Percentiles rank a stretch among this genome's conserved stretches.
These are phyloP conservation scores for Paramyrothecium sp. DNA, from an alignment of 2,329 filamentous ascomycete species.

Conservation along the genomic window DNA sequence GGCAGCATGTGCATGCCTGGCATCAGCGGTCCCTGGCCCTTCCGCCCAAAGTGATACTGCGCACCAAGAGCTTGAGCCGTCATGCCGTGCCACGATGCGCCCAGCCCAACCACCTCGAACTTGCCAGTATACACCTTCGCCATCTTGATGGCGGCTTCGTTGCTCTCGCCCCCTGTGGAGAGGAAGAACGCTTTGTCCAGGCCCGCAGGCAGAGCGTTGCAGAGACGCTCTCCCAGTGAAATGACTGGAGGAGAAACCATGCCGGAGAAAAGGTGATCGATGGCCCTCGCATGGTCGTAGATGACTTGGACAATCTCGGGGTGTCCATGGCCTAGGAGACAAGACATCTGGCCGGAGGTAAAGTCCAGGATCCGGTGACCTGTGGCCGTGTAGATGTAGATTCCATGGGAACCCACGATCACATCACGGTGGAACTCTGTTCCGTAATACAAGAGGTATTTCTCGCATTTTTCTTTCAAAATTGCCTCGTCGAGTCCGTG, in stretches of 20 bases:
- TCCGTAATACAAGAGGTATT: conserved; percentile 23
- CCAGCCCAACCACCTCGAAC: conserved; percentile 62
- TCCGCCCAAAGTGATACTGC: conserved; percentile 55
- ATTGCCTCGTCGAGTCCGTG: conserved; percentile 13
- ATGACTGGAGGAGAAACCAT: conserved; percentile 60
- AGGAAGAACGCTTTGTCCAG: conserved; percentile 58
- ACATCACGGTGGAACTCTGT: conserved; percentile 27
- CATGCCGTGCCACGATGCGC: conserved; percentile 60
- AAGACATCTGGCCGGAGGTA: conserved; percentile 62
- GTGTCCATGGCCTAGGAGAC: conserved; percentile 56
- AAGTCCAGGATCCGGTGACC: conserved; percentile 53
- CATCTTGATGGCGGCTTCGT: conserved; percentile 63
- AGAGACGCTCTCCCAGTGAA: conserved; percentile 50
- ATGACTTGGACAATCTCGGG: conserved; percentile 57
- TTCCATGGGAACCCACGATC: conserved; percentile 40
- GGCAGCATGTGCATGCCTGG: conserved; percentile 59
- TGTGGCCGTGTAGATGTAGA: conserved; percentile 43
- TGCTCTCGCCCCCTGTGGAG: conserved; percentile 55
- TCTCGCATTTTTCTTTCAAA: conserved; percentile 17
- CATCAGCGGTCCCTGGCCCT: conserved; percentile 45
- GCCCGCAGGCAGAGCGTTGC: conserved; percentile 42
- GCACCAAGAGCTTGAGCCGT: conserved; percentile 53
- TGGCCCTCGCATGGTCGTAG: conserved; percentile 41
- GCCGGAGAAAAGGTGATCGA: conserved; percentile 59
- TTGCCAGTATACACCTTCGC: conserved; percentile 64